Evolutionary conservation across 2,329 filamentous ascomycete species (phyloP), one percentile per base, ranked within the genome.

Genomic region (Colletotrichum sp.): DNA sequence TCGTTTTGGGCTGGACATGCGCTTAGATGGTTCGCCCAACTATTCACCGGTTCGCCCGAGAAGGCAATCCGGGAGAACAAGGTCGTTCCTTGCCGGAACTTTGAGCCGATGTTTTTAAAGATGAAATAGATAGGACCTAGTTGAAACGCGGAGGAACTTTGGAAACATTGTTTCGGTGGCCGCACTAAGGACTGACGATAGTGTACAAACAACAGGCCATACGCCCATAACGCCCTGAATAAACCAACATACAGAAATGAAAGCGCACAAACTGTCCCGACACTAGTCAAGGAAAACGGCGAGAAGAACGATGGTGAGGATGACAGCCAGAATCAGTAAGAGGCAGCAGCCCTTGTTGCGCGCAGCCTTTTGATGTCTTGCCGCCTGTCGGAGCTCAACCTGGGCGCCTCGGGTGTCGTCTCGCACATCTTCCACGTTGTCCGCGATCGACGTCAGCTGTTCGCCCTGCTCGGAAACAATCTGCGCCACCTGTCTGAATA

Each of bases 401-500:
- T 98, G 95, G 57, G 96, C 98, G 52, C 95, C 95, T 70, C 93
- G 90, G 15, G 96, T 98, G 82, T 98, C 94, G 75, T 94, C 92
- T 77, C 94, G 91, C 61, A 96, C 94, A 77, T 93, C 93, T 84
- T 97, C 93, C 8, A 99, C 95, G 80, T 98, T 98, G 80, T 95
- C 93, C 77, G 93, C 93, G 80, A 99, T 98, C 21, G 94, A 94
- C 82, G 96, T 94, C 34, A 99, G 88, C 85, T 95, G 92, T 80
- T 95, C 94, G 67, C 97, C 97, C 86, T 99, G 97, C 86, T 99
- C 96, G 77, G 92, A 92, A 67, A 99, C 96, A 84, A 99, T 98
- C 84, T 98, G 96, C 63, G 96, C 97, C n/a, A 99, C 96, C 87
- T 99, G 96, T 78, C 96, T 91, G 89, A 99, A 99, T 58, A 99